Base-by-base conservation (phyloP, 177 flowering plant genomes). In the Telopea speciosissima region DNA sequence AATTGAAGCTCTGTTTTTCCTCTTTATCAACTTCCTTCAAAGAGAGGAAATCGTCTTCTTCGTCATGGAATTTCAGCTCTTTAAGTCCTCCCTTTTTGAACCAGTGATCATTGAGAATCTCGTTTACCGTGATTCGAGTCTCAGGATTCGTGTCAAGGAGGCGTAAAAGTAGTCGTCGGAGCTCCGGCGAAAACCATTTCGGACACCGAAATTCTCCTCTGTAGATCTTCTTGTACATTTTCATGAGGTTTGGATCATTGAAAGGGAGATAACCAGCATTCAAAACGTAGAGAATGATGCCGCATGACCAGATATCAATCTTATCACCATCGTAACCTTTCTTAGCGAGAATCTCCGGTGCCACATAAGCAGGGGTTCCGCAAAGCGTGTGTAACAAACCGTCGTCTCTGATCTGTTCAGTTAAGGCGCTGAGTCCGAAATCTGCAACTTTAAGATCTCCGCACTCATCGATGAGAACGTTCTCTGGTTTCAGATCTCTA, bases 251-350 rank as follows among this genome's bases (percentile, higher is more conserved):
- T 3, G 84, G 82, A 25, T 88, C 92, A 73, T 89, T 86, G 72
- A 91, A 91, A 0, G 97, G 97, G 8, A 91, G 76, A 65, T 79
- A 90, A 24, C 95, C 95, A 4, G 91, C 90, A 54, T 24, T 81
- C 10, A 91, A 31, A 0, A 90, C 89, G 68, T 68, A 91, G 22
- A 91, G 79, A 23, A 91, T 81, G 63, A 91, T 81, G 17, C 97
- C 94, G 73, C 90, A 88, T 0, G 97, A 91, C 97, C 97, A 91
- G 1, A 91, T 77, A 65, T 91, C 97, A 9, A 85, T 82, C 72
- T 84, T 85, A 5, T 90, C 85, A 0, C 92, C 93, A 62, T 83
- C 85, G 72, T 91, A 91, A 1, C 97, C 97, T 64, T 76, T 80
- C 79, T 80, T 85, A 1, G 77, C 23, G 16, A 86, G 70, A n/a